These are phyloP conservation scores for Davidsoniella virescens DNA, from an alignment of 2,329 filamentous ascomycete species.

Conservation along the genomic window DNA sequence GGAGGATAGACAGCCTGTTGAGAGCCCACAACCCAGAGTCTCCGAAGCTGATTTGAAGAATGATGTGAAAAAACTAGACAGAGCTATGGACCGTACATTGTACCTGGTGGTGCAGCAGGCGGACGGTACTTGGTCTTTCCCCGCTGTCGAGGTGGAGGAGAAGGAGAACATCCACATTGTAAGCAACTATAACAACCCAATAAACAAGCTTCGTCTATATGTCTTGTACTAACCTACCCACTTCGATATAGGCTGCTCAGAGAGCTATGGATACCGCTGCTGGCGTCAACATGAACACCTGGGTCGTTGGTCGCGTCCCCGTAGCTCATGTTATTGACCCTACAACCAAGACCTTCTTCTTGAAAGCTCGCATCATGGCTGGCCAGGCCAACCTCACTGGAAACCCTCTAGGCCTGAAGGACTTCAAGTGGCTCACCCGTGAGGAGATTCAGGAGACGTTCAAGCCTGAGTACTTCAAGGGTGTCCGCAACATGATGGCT, in stretches of 20 bases:
- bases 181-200: conserved; percentile 22
- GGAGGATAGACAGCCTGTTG: conserved; percentile 48
- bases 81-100: conserved; percentile 63
- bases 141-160: conserved; percentile 49
- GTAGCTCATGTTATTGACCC: conserved; percentile 57
- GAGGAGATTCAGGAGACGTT: conserved; percentile 66
- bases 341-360: conserved; percentile 82
- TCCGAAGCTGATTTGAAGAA: conserved; percentile 64
- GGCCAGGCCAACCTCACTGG: conserved; percentile 70
- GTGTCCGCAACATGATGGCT: conserved; percentile 69
- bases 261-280: conserved; percentile 61
- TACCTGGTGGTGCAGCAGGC: conserved; percentile 71
- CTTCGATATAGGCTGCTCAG: conserved; percentile 51
- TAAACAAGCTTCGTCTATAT: not conserved
- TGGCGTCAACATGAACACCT: conserved; percentile 95
- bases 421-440: conserved; percentile 86
- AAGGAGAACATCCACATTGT: conserved; percentile 74
- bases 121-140: conserved; percentile 64
- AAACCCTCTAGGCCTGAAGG: conserved; percentile 56
- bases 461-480: conserved; percentile 50
- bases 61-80: conserved; percentile 65
- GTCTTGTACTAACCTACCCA: conserved; percentile 14
- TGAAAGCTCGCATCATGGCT: conserved; percentile 92
- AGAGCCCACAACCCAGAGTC: conserved; percentile 50
- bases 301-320: conserved; percentile 83